These are phyloP conservation scores for Saccharomycopsis olivae DNA, from an alignment of 805 yeast genomes.

Conservation along the genomic window DNA sequence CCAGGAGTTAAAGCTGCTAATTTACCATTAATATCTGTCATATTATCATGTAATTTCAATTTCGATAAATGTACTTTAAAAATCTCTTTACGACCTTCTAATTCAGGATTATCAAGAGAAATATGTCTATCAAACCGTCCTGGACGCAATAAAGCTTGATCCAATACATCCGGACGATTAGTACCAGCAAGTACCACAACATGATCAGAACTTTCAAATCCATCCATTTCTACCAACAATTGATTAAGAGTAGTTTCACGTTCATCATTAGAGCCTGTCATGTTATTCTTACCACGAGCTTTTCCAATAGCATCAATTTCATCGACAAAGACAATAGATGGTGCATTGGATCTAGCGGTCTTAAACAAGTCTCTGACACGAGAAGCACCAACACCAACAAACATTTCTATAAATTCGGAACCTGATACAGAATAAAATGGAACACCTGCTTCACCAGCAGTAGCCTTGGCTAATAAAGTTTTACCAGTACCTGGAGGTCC, in stretches of 20 bases:
- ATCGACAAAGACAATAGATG: constrained; percentile 83
- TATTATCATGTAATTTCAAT: constrained; percentile 37
- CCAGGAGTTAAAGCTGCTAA: constrained; percentile 91
- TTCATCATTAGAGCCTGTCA: constrained; percentile 81
- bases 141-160: constrained; percentile 83
- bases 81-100: constrained; percentile 81
- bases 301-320: constrained; percentile 96
- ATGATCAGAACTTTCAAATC: constrained; percentile 78
- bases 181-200: constrained; percentile 94
- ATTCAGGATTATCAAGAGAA: constrained; percentile 75
- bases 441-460: constrained; percentile 95
- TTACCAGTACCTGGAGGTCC: constrained; percentile 99
- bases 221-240: constrained; percentile 91
- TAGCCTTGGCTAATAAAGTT: constrained; percentile 83
- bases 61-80: constrained; percentile 69
- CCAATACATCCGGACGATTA: constrained; percentile 84
- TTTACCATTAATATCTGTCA: constrained; percentile 51
- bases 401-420: constrained; percentile 95
- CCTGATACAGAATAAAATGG: constrained; percentile 89
- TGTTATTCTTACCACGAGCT: constrained; percentile 59
- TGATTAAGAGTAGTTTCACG: constrained; percentile 90
- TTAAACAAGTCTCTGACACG: constrained; percentile 88
- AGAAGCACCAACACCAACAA: constrained; percentile 93
- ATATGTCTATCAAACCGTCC: constrained; percentile 92
- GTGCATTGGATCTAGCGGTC: constrained; percentile 83